Conservation (phyloP, 164 flowering plant genomes). For the Buxus sempervirens region DNA sequence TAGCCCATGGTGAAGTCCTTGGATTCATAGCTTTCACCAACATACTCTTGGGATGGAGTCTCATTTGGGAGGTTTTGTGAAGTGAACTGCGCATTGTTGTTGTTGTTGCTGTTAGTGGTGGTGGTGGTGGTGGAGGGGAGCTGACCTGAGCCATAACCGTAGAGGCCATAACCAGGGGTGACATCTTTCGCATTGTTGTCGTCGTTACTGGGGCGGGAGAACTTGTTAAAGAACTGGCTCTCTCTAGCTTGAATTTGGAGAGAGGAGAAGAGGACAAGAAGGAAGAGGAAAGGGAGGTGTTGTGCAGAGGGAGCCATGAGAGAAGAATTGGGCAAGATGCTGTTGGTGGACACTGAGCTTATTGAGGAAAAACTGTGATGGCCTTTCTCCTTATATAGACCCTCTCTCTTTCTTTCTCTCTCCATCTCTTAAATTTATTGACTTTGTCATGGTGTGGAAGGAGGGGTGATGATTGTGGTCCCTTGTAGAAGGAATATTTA, state of each 20-base stretch:
- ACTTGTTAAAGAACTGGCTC: conserved; percentile 55
- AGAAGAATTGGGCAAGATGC: neutral
- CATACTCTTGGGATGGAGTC: neutral
- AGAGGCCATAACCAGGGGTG: conserved; percentile 52
- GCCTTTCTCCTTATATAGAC: conserved; percentile 3
- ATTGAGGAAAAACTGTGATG: conserved; percentile 1
- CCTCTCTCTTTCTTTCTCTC: neutral
- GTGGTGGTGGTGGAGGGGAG: conserved; percentile 18
- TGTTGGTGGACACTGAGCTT: neutral
- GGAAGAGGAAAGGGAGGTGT: conserved; percentile 28
- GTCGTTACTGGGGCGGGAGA: conserved; percentile 21
- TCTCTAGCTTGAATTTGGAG: conserved; percentile 46
- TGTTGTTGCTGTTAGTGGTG: conserved; percentile 3
- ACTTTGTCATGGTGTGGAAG: neutral
- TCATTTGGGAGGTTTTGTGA: neutral
- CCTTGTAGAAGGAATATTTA: conserved; percentile 10
- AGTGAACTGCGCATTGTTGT: conserved; percentile 3
- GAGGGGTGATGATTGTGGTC: conserved; percentile 16
- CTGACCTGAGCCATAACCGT: conserved; percentile 37
- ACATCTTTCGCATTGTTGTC: conserved; percentile 26
- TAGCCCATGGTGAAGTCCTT: neutral
- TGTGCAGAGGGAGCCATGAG: conserved; percentile 32
- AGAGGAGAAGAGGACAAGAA: conserved; percentile 29
- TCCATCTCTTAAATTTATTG: neutral
- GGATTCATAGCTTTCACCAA: neutral